Evolutionary conservation across 2,329 filamentous ascomycete species (phyloP).

Genomic region (Diplodia seriata): DNA sequence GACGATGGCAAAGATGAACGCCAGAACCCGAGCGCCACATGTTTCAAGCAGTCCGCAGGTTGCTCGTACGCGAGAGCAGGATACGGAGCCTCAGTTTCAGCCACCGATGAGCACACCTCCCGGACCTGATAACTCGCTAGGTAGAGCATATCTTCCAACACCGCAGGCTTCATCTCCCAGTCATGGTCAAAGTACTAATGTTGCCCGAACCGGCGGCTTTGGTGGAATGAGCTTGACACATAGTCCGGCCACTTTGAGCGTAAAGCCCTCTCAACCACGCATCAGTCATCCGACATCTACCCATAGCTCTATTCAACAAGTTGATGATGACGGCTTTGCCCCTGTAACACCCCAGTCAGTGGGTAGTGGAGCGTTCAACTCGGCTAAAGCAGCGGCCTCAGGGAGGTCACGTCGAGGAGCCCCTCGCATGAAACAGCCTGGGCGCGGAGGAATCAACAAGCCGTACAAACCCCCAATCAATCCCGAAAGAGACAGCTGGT

Average conservation of each 20-base stretch:
- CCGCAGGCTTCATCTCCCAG: conserved; percentile 13
- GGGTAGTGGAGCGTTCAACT: neutral
- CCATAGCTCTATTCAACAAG: neutral
- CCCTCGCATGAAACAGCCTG: neutral
- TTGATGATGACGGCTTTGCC: neutral
- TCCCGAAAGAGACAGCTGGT: conserved; percentile 12
- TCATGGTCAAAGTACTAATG: neutral
- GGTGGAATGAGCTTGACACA: neutral
- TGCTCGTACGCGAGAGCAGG: conserved; percentile 38
- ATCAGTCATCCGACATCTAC: neutral
- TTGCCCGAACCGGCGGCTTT: conserved; percentile 17
- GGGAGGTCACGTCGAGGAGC: neutral
- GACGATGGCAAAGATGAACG: conserved; percentile 58
- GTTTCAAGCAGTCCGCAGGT: neutral
- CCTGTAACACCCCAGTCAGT: neutral
- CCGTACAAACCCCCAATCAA: conserved; percentile 20
- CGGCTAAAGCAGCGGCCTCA: neutral
- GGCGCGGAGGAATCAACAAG: neutral
- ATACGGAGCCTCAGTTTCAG: neutral
- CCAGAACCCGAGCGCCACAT: neutral
- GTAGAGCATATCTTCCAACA: neutral
- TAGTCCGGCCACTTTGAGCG: neutral
- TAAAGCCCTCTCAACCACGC: neutral
- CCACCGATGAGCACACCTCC: conserved; percentile 34
- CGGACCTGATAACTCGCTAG: neutral